Conservation (phyloP, 208 protist genomes). For the Leptomonas seymouri region DNA sequence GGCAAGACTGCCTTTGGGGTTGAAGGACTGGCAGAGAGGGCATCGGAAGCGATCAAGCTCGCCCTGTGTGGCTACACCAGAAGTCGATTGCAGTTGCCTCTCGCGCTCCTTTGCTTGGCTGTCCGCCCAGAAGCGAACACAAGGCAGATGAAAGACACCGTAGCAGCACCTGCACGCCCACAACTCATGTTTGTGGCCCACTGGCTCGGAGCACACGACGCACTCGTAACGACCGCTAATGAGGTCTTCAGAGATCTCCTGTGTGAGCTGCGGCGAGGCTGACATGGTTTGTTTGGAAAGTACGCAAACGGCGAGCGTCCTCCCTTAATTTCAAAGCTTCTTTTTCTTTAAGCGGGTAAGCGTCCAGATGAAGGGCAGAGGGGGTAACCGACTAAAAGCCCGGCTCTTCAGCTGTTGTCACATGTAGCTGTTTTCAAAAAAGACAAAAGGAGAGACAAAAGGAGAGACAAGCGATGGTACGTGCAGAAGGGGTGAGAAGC, state of each 20-base stretch:
- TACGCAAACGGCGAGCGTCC: background rate
- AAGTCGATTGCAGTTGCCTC: constrained; percentile 33
- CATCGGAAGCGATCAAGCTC: constrained; percentile 63
- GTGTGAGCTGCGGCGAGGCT: constrained; percentile 31
- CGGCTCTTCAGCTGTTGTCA: no score
- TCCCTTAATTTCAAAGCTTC: background rate
- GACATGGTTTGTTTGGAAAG: constrained; percentile 9
- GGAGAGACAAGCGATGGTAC: no score
- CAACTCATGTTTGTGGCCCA: constrained; percentile 49
- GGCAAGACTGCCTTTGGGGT: constrained; percentile 20
- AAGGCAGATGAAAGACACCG: constrained; percentile 75
- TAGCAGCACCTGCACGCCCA: constrained; percentile 76
- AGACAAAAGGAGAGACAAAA: background rate
- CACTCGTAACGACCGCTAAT: constrained; percentile 64
- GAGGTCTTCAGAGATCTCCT: constrained; percentile 57
- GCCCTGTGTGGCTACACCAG: constrained; percentile 15
- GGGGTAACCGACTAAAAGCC: no score
- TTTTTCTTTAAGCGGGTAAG: background rate
- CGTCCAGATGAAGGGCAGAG: no score
- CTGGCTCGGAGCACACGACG: constrained; percentile 62
- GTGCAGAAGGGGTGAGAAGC: background rate
- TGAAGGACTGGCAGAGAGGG: constrained; percentile 64
- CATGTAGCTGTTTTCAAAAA: no score
- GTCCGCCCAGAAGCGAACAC: constrained; percentile 62
- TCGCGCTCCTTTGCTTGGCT: constrained; percentile 55